phyloP scores from a whole-genome alignment of 371 early-diverging fungal genomes.

The Mucor ambiguus region DNA sequence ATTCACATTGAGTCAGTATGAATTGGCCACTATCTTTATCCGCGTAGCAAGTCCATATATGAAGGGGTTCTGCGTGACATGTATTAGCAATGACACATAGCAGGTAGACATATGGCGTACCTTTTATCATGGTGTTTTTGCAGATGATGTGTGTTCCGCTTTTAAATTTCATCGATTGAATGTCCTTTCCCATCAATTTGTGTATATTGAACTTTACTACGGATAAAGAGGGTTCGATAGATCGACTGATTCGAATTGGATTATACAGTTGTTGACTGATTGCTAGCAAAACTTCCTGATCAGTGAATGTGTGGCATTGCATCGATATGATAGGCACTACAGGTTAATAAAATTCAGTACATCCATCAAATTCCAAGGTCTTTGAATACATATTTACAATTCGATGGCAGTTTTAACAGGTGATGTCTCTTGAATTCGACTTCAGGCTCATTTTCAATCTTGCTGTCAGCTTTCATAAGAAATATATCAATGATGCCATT shows the following conservation, averaged over 20 bases:
- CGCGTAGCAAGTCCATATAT: background rate
- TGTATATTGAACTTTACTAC: conserved; percentile 10
- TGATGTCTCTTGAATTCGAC: conserved; percentile 4
- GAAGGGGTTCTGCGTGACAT: background rate
- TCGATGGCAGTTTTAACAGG: conserved; percentile 19
- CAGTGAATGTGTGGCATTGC: background rate
- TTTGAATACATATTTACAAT: conserved; percentile 4
- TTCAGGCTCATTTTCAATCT: conserved; percentile 5
- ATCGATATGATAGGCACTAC: conserved; percentile 18
- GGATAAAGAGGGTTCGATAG: conserved; percentile 8
- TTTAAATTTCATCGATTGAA: background rate
- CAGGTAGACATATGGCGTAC: background rate
- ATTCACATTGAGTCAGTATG: background rate
- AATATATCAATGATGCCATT: conserved; percentile 27
- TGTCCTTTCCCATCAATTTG: background rate
- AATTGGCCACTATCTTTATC: background rate
- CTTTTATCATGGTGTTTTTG: background rate
- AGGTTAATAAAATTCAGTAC: background rate
- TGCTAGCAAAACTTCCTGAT: conserved; percentile 4
- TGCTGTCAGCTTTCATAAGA: background rate
- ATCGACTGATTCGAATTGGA: background rate
- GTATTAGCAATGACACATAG: background rate
- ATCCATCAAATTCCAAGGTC: background rate
- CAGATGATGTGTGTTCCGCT: background rate
- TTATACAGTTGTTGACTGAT: conserved; percentile 11